Evolutionary conservation across 2,329 filamentous ascomycete species (phyloP), one percentile per base, ranked within the genome.

Genomic region (Colletotrichum karsti): DNA sequence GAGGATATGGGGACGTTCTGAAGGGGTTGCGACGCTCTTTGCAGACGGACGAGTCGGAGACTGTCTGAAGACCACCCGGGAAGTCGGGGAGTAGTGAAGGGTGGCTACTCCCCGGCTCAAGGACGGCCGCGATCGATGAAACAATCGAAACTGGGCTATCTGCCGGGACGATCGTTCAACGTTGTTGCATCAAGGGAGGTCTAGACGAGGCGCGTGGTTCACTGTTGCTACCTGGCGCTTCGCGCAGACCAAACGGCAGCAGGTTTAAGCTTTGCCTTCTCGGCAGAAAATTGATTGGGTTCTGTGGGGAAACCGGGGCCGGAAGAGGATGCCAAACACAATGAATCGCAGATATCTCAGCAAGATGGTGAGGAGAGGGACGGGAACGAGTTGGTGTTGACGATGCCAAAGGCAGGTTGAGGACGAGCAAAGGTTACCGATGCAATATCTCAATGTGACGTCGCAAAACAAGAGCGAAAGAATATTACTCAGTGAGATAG

Each of bases 81-180:
- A 53, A 39, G 18, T 58, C 44, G 26, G 26, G 59, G 44, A 46
- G 59, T 24, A 44, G 28, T 39, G 28, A 46, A 62, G 51, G 44
- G 42, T 51, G 53, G 51, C 58, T 26, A 44, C 44, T 57, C 35
- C 51, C 53, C 53, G 26, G 48, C 63, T 62, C 51, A 28, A 39
- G 24, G 24, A 51, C 50, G 58, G 33, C 39, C 50, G 33, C 15
- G 24, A 63, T 50, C 59, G 60, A 28, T 57, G 60, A 46, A 67
- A 57, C 42, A 44, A 48, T 53, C 53, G 44, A 58, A 28, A 22
- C 53, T 63, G 51, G 15, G 26, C 58, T 53, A 63, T 58, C 37
- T 58, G 51, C 44, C 44, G 59, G 30, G 64, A 30, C 64, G 44
- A 63, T 63, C 42, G 33, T 53, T 63, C 59, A 63, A 63, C 59